Evolutionary conservation across 1,284 basidiomycete species (phyloP), one percentile per base, ranked within the genome.

Genomic region (Schizophyllum amplum): DNA sequence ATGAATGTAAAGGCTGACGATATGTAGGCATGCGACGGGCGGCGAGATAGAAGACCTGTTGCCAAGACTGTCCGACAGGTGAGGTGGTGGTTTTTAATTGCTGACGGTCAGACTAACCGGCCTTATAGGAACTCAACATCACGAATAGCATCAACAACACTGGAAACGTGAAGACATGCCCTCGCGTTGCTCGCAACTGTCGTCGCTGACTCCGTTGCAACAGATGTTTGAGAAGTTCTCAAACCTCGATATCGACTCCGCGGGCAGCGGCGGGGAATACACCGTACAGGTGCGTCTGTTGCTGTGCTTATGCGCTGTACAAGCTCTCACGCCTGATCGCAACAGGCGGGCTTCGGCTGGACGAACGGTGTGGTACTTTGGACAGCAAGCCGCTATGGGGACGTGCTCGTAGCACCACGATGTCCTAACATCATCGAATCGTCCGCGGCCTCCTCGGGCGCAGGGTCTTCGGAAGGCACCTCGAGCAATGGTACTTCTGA

Each of bases 221-320:
- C 57, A 94, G 83, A 94, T 94, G 90, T 95, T 90, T 65, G 93
- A 96, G 67, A 96, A 96, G 68, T 89, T 89, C 69, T 87, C 85
- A 0, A 80, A 76, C 54, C 70, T 83, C 1, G 86, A 95, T 60
- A 79, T 93, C 23, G 90, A 94, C 69, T 89, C 87, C 1, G 88
- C 91, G 0, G 94, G 93, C 4, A 78, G 78, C 17, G 92, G 92
- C 5, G 92, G 92, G 20, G 92, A 94, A 75, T 94, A 94, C 64
- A 86, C 82, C 0, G 89, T 90, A 2, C 88, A 88, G 71, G 79
- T 75, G 47, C 59, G 75, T 62, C 27, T n/a, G 49, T 4, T 58
- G 50, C 21, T 42, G 48, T 52, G 33, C 21, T 21, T 13, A 53
- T n/a, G 50, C 48, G 20, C 48, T 20, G 13, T 50, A 5, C 21